phyloP scores from a whole-genome alignment of 108 stramenopile genomes.

The Parietichytrium sp. region DNA sequence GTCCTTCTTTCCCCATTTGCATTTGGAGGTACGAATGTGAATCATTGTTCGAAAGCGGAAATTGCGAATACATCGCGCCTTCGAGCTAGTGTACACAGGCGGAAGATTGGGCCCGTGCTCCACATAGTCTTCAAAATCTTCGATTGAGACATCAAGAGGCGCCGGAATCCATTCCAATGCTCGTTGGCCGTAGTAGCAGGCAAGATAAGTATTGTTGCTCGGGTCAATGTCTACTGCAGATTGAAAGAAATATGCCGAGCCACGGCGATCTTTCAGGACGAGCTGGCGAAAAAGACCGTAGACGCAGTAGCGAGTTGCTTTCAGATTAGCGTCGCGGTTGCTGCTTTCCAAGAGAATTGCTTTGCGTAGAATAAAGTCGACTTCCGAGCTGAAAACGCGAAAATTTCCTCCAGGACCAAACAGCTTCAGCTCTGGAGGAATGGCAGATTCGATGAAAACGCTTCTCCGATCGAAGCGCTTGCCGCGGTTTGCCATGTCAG shows the following conservation, averaged over 20 bases:
- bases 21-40: not conserved
- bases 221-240: not conserved
- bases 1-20: not conserved
- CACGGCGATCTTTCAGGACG: not conserved
- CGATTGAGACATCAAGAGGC: not conserved
- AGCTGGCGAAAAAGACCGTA: slow-evolving; percentile 18
- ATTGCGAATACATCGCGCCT: not conserved
- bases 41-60: no score
- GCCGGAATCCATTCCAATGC: not conserved
- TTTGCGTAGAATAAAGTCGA: no score
- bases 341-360: no score
- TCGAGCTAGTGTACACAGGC: no score
- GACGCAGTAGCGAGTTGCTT: not conserved
- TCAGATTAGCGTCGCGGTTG: no score
- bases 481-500: no score
- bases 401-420: no score
- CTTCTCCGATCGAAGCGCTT: no score
- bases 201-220: not conserved
- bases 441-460: no score
- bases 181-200: not conserved
- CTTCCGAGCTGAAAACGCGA: no score
- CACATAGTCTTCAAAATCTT: slow-evolving; percentile 34
- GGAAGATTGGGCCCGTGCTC: no score
- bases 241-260: not conserved
- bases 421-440: no score